Conservation (phyloP, 768 basidiomycete species). For the Tricholoma saponaceum region DNA sequence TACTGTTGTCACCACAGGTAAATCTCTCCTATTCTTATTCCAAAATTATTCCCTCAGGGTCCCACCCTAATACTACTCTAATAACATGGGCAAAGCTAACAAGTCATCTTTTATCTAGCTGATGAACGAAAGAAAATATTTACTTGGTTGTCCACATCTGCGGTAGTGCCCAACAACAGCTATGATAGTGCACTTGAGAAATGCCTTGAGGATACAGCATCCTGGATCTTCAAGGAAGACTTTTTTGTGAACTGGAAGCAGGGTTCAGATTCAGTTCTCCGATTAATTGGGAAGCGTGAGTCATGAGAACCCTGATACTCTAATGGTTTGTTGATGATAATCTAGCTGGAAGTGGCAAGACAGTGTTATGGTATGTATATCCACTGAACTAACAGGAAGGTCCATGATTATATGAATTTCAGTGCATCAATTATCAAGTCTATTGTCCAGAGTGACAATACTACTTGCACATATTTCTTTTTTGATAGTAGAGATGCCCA, state of each 20-base stretch:
- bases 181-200: too few species aligned
- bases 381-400: background rate
- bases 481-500: background rate
- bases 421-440: background rate
- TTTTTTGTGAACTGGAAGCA: background rate
- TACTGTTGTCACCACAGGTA: too few species aligned
- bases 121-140: too few species aligned
- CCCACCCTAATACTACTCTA: too few species aligned
- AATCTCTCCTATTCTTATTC: too few species aligned
- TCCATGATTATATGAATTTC: background rate
- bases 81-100: too few species aligned
- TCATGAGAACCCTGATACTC: background rate
- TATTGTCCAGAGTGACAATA: background rate
- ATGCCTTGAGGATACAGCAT: background rate
- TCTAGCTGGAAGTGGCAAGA: background rate
- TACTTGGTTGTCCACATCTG: too few species aligned
- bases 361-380: background rate
- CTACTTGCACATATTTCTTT: background rate
- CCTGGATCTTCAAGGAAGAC: background rate
- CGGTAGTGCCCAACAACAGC: too few species aligned
- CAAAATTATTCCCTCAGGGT: too few species aligned
- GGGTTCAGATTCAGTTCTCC: background rate
- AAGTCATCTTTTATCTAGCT: too few species aligned
- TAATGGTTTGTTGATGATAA: background rate
- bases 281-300: background rate